Conservation (phyloP, 2,329 filamentous ascomycete species). For the Fusarium euwallaceae region DNA sequence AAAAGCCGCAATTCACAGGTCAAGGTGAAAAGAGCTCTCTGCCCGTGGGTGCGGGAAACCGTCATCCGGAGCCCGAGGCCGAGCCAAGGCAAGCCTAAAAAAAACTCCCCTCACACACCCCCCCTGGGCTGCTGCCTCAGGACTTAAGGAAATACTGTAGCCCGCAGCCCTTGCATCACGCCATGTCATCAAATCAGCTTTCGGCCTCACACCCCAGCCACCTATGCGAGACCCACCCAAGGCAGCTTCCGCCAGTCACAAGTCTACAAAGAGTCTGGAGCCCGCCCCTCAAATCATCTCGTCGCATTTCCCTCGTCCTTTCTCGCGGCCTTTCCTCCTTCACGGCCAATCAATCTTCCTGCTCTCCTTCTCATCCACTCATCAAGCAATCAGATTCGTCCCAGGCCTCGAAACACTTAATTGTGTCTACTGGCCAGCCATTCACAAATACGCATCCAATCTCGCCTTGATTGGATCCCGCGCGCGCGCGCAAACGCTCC, state of each 20-base stretch:
- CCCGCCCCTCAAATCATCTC: conserved; percentile 66
- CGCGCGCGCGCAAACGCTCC: conserved; percentile 34
- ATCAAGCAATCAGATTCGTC: conserved; percentile 50
- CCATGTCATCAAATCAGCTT: conserved; percentile 50
- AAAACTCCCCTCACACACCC: neutral
- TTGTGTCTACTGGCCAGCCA: conserved; percentile 45
- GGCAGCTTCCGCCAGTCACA: conserved; percentile 66
- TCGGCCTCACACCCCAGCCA: conserved; percentile 43
- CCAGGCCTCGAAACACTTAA: conserved; percentile 47
- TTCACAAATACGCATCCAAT: conserved; percentile 48
- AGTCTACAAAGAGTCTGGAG: conserved; percentile 58
- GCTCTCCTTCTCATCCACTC: conserved; percentile 55
- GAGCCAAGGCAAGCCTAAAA: neutral
- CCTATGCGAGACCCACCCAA: conserved; percentile 50
- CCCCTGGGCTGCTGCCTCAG: conserved; percentile 8
- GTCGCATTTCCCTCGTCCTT: conserved; percentile 59
- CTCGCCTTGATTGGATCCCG: conserved; percentile 45
- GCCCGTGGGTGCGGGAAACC: neutral
- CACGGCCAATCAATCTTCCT: conserved; percentile 63
- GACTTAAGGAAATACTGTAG: conserved; percentile 15
- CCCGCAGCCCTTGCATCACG: conserved; percentile 46
- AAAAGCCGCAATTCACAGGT: conserved; percentile 5
- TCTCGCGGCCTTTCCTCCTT: conserved; percentile 53
- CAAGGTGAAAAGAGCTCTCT: neutral
- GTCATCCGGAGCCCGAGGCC: conserved; percentile 7